Conservation (phyloP, 1,284 basidiomycete genomes). For the Hypsizygus ulmarius region DNA sequence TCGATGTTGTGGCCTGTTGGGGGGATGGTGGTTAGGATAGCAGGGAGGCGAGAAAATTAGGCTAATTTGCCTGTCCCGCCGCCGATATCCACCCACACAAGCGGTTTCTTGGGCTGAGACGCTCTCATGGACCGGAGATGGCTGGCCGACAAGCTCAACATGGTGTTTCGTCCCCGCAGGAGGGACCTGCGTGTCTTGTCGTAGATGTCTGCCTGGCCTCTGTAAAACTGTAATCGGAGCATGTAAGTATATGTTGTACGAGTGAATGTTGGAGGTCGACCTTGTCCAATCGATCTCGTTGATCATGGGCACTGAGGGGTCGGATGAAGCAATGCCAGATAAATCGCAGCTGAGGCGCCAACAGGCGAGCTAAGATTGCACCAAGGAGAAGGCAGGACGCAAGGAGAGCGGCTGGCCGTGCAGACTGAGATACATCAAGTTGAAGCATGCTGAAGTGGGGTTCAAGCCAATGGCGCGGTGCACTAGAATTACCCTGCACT, state of each 20-base stretch:
- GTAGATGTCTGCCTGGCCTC: slow-evolving; percentile 70
- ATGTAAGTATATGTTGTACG: background rate
- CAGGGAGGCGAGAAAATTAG: background rate
- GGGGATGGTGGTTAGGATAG: slow-evolving; percentile 1
- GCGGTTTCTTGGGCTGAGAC: slow-evolving; percentile 41
- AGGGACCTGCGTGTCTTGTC: slow-evolving; percentile 61
- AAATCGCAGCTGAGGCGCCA: slow-evolving; percentile 42
- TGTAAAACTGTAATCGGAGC: slow-evolving; percentile 48
- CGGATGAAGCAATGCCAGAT: slow-evolving; percentile 49
- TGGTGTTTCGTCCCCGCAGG: slow-evolving; percentile 68
- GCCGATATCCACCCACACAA: slow-evolving; percentile 83
- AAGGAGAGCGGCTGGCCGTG: slow-evolving; percentile 10
- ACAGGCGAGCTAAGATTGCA: slow-evolving; percentile 22
- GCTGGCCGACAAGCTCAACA: slow-evolving; percentile 67
- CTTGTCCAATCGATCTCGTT: slow-evolving; percentile 43
- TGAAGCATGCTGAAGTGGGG: slow-evolving; percentile 7
- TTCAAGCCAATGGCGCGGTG: background rate
- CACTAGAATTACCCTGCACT: too few species aligned
- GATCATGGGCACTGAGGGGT: slow-evolving; percentile 37
- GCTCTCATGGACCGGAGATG: slow-evolving; percentile 56
- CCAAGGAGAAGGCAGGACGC: slow-evolving; percentile 16
- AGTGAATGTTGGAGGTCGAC: slow-evolving; percentile 21
- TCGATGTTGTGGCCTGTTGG: slow-evolving; percentile 74
- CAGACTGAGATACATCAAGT: slow-evolving; percentile 7
- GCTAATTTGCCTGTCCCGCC: slow-evolving; percentile 64